Conservation (phyloP, 2,329 filamentous ascomycete species). For the Pseudonectria buxi region DNA sequence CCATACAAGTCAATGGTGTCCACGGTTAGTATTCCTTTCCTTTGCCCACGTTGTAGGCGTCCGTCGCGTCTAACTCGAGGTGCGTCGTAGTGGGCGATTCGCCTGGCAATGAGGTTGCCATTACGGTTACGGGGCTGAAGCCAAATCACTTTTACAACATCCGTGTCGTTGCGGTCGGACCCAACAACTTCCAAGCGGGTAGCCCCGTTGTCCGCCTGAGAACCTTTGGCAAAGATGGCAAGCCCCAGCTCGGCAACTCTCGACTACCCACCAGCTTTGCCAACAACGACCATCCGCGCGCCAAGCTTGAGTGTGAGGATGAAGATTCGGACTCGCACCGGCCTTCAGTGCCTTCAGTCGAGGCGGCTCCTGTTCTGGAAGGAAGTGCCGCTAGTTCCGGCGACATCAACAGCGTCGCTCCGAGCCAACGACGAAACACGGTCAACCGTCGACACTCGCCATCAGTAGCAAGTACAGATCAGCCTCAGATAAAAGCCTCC, state of each 20-base stretch:
- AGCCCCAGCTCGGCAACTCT: slow-evolving; percentile 51
- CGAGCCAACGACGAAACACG: slow-evolving; percentile 42
- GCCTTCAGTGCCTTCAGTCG: slow-evolving; percentile 48
- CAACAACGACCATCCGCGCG: slow-evolving; percentile 41
- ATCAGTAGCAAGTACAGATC: slow-evolving; percentile 53
- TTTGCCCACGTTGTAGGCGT: not conserved
- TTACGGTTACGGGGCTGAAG: slow-evolving; percentile 80
- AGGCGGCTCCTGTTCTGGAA: slow-evolving; percentile 56
- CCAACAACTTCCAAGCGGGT: slow-evolving; percentile 86
- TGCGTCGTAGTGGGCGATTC: slow-evolving; percentile 68
- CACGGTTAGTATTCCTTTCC: slow-evolving; percentile 54
- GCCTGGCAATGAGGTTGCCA: slow-evolving; percentile 46
- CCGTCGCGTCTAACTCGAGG: not conserved
- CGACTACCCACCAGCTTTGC: slow-evolving; percentile 51
- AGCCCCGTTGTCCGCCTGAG: slow-evolving; percentile 79
- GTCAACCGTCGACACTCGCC: slow-evolving; percentile 72
- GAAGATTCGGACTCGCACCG: slow-evolving; percentile 41
- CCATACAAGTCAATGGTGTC: slow-evolving; percentile 89
- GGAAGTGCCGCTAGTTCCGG: slow-evolving; percentile 54
- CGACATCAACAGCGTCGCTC: slow-evolving; percentile 48
- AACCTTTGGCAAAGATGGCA: slow-evolving; percentile 62
- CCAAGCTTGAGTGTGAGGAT: slow-evolving; percentile 34
- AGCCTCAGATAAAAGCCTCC: slow-evolving; percentile 38
- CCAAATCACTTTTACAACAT: slow-evolving; percentile 90
- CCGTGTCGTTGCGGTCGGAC: slow-evolving; percentile 83